Evolutionary conservation across 176 grass and related monocot species (phyloP).

Genomic region (Triticum timopheevii): DNA sequence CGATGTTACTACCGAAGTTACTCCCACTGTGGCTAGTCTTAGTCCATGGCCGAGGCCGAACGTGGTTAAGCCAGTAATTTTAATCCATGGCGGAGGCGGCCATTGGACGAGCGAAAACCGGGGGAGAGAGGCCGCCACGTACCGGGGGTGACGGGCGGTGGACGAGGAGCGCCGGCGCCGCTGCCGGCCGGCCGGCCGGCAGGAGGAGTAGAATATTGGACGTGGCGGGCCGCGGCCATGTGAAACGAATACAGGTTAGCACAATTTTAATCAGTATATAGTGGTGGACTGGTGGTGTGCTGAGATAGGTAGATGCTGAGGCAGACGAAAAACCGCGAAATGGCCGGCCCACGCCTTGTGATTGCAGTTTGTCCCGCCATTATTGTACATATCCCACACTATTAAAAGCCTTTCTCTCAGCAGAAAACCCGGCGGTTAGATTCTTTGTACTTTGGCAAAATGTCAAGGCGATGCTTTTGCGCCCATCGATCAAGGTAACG

Average conservation of each 20-base stretch:
- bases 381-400: neutral
- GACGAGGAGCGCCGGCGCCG: neutral
- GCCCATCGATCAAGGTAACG: neutral
- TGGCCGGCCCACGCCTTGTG: neutral
- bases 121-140: neutral
- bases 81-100: neutral
- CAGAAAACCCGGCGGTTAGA: constrained; percentile 34
- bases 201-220: neutral
- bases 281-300: neutral
- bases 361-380: neutral
- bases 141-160: neutral
- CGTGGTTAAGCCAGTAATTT: neutral
- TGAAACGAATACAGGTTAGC: constrained; percentile 6
- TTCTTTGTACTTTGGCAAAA: constrained; percentile 38
- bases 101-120: neutral
- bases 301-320: constrained; percentile 11
- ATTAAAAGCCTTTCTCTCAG: neutral
- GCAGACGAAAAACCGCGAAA: constrained; percentile 15
- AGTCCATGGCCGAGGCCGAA: neutral
- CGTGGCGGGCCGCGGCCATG: constrained; percentile 27
- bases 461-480: constrained; percentile 28
- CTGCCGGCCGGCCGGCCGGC: constrained; percentile 35
- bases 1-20: no score
- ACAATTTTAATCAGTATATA: neutral
- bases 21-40: no score